Evolutionary conservation across 2,329 filamentous ascomycete genomes (phyloP).

Genomic region (Parafenestella ontariensis): DNA sequence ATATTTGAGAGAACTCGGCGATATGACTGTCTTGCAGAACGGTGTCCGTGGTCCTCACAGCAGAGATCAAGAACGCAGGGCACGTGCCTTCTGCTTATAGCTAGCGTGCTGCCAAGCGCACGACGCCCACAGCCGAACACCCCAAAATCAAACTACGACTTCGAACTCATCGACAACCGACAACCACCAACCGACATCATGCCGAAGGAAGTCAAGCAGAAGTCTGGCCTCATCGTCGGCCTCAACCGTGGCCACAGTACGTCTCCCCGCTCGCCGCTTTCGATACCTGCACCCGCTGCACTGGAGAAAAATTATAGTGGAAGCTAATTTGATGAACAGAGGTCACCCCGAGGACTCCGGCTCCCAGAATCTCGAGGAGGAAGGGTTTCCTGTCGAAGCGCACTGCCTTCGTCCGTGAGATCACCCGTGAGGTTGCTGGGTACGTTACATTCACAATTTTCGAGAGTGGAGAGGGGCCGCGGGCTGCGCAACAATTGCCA

Average conservation of each 20-base stretch:
- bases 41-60: neutral
- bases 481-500: conserved; percentile 1
- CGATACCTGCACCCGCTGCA: conserved; percentile 17
- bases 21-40: no score
- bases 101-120: conserved; percentile 26
- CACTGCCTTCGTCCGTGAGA: conserved; percentile 94
- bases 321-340: conserved; percentile 47
- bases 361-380: conserved; percentile 66
- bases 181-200: conserved; percentile 52
- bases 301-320: conserved; percentile 18
- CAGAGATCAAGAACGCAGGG: neutral
- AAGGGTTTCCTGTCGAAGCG: conserved; percentile 98
- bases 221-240: conserved; percentile 63
- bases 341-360: conserved; percentile 60
- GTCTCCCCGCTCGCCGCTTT: conserved; percentile 47
- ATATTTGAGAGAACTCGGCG: no score
- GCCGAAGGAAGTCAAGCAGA: conserved; percentile 63
- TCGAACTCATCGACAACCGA: conserved; percentile 31
- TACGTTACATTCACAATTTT: conserved; percentile 57
- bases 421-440: conserved; percentile 98
- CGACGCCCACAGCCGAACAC: conserved; percentile 25
- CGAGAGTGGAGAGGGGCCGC: neutral
- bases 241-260: conserved; percentile 71
- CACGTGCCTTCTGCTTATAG: conserved; percentile 22
- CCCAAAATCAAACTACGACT: conserved; percentile 24